Base-by-base conservation (phyloP, 106 monocot species). In the Dendrobium catenatum region DNA sequence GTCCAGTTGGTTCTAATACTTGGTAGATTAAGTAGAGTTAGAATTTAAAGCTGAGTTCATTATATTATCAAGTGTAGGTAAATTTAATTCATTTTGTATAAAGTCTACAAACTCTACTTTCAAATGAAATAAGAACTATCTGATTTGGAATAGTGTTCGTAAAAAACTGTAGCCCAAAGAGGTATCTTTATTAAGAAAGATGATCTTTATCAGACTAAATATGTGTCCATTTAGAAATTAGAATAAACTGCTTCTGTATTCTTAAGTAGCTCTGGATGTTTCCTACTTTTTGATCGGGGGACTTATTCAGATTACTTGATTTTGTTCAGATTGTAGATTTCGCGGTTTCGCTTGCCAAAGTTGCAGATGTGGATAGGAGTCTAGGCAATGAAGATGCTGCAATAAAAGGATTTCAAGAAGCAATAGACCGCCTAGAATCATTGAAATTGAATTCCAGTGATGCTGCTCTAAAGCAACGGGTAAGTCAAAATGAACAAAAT, bases 301-400 rank as follows among this genome's bases (percentile, higher is more conserved):
- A 26, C 9, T 4, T 7, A 8, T 46, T 46, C 46, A 0, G 46
- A 46, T 56, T 56, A 19, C 11, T 76, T 10, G 46, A 26, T 48
- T 22, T 48, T 20, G 15, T 49, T 29, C 61, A 97, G 97, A 81
- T 88, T 55, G 46, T 97, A 9, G 97, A 97, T 84, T 59, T 97
- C 18, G 94, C 97, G 56, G 81, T 90, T 77, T 97, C 97, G 29
- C 94, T 97, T 70, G 94, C 94, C 55, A 97, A 97, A 92, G 92
- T 97, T 42, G 97, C 97, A 29, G 97, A 97, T 84, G 86, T 89
- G 64, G 92, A 94, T 80, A 85, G 92, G 81, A 90, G 78, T 85
- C 90, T 94, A 33, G 90, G 89, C 18, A 80, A 92, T 41, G 88
- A 97, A 76, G 84, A 86, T 75, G 80, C 3, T 0, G 97, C 97